Percentiles rank a stretch among this genome's conserved stretches.
Conservation (phyloP, 2,329 filamentous ascomycete species). For the Fusarium euwallaceae region DNA sequence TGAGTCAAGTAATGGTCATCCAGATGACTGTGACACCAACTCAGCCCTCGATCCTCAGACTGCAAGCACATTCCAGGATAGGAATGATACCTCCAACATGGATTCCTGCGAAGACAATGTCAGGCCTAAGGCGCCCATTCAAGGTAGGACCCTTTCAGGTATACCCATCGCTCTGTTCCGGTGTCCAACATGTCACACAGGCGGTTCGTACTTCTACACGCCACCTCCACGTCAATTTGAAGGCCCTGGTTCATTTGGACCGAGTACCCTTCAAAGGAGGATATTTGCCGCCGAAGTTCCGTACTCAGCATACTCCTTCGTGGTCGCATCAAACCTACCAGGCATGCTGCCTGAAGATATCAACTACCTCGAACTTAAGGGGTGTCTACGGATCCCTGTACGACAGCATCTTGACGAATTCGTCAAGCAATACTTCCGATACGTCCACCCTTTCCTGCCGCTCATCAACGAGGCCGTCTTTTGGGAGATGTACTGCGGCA, state of each 20-base stretch:
- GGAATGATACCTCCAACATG: neutral
- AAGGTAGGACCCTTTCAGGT: neutral
- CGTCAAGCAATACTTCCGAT: constrained; percentile 25
- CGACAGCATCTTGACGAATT: constrained; percentile 25
- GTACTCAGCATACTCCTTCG: neutral
- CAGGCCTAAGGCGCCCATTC: neutral
- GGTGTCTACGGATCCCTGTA: constrained; percentile 28
- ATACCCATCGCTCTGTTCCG: neutral
- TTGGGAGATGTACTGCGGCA: constrained; percentile 20
- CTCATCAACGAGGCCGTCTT: constrained; percentile 21
- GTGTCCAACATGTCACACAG: neutral
- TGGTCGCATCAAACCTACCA: neutral
- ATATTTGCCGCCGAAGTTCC: neutral
- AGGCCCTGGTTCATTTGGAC: neutral
- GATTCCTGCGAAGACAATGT: neutral
- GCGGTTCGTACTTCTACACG: neutral
- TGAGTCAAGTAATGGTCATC: neutral
- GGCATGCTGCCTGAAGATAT: constrained; percentile 11
- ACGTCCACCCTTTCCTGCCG: constrained; percentile 29
- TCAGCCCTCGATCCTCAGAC: neutral
- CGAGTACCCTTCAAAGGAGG: neutral
- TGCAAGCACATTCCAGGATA: neutral
- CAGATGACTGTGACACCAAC: neutral
- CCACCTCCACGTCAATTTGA: neutral
- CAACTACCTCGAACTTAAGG: constrained; percentile 25